Evolutionary conservation across 169 alveolate genomes (phyloP), one percentile per base, ranked within the genome.

Genomic region (Plasmodium gonderi): DNA sequence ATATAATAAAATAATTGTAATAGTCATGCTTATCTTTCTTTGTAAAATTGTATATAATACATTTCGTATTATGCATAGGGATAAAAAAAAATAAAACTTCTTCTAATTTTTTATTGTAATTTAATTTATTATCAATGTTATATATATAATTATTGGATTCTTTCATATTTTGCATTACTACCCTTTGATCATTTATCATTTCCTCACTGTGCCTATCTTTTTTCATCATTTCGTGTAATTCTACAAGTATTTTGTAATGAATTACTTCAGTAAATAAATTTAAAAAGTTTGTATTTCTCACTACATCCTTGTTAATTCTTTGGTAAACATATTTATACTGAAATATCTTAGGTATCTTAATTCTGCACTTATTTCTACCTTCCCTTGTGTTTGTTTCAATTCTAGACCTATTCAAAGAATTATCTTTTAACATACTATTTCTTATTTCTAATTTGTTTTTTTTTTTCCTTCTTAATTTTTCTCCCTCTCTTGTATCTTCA

Each of bases 51-150:
- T 47, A 54, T 69, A 83, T 60, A 14, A 83, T 26, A 83, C 17
- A 72, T 40, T 83, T 74, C 9, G 92, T 83, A 40, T 64, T 4
- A 26, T 72, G n/a, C 49, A 47, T 31, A 38, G 94, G 94, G 9
- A 90, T 90, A 51, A 90, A 90, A 78, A 90, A 90, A 90, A 64
- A 90, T 51, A 90, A 42, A 14, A 90, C 23, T 42, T 90, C 91
- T 42, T 90, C 67, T 29, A 90, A 8, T 64, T 78, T 90, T 47
- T 90, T 40, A 17, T 67, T 40, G 80, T 90, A 90, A 64, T 67
- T 76, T 68, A 67, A n/a, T 64, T 90, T 80, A 40, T 31, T 77
- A 17, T 90, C 91, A 14, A 26, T 36, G 20, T 33, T 17, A 17
- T 77, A 23, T 23, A 31, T 38, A 67, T 90, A 29, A 26, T 20